These are phyloP conservation scores for Cercospora berteroae DNA, from an alignment of 2,329 filamentous ascomycete species.

Conservation along the genomic window DNA sequence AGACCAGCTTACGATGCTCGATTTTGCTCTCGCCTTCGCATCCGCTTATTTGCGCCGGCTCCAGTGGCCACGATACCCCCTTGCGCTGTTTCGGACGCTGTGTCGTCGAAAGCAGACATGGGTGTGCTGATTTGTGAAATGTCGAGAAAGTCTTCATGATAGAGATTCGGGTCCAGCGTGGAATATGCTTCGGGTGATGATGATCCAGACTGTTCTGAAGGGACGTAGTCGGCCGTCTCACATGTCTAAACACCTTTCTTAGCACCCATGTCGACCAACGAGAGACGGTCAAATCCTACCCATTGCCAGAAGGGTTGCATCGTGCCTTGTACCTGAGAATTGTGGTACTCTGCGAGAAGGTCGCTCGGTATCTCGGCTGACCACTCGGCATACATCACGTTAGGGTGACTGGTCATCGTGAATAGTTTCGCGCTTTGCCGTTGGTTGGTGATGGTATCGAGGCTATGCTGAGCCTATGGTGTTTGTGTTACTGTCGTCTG, in stretches of 20 bases:
- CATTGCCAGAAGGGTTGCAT: background rate
- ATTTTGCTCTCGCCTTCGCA: background rate
- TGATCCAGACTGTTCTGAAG: background rate
- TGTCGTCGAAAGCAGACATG: background rate
- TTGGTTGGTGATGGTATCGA: background rate
- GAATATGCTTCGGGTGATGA: background rate
- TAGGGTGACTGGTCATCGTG: background rate
- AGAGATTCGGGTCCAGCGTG: background rate
- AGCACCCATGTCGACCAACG: background rate
- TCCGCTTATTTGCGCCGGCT: background rate
- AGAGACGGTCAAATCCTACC: background rate
- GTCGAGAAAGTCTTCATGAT: conserved; percentile 11
- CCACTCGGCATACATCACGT: background rate
- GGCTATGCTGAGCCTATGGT: background rate
- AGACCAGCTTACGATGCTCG: background rate
- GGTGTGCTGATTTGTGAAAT: conserved; percentile 13
- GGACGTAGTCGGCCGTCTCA: background rate
- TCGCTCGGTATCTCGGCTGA: background rate
- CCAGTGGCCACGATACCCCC: background rate
- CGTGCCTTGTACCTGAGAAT: background rate
- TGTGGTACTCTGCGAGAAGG: background rate
- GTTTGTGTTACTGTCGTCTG: background rate
- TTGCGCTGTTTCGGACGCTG: background rate
- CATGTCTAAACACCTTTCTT: background rate
- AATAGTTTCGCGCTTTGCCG: background rate